Evolutionary conservation across 2,329 filamentous ascomycete genomes (phyloP).

Genomic region (Stromatinia cepivora): DNA sequence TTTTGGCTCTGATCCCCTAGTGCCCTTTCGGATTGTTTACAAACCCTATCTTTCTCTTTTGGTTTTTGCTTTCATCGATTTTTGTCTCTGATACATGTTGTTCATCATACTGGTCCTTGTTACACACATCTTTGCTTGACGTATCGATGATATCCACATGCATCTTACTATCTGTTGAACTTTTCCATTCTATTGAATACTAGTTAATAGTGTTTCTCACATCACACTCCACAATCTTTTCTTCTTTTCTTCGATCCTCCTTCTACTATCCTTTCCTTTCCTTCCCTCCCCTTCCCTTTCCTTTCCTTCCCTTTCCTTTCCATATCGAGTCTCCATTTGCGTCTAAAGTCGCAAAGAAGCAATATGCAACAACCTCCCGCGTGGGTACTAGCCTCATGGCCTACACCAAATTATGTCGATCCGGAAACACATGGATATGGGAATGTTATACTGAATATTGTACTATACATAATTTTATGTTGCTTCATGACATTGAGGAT

Average conservation of each 20-base stretch:
- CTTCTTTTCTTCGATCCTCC: neutral
- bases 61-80: neutral
- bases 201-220: neutral
- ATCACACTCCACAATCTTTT: neutral
- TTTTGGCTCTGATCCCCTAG: neutral
- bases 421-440: conserved; percentile 48
- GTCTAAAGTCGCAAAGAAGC: neutral
- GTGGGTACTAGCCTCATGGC: conserved; percentile 35
- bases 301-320: conserved; percentile 2
- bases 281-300: neutral
- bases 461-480: conserved; percentile 45
- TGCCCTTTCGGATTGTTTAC: neutral
- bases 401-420: conserved; percentile 49
- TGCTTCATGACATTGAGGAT: conserved; percentile 48
- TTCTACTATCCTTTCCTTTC: neutral
- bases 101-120: neutral
- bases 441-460: conserved; percentile 46
- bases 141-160: conserved; percentile 8
- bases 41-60: neutral
- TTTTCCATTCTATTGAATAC: conserved; percentile 2
- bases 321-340: neutral
- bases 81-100: neutral
- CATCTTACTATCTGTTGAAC: neutral
- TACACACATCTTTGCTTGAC: conserved; percentile 8
- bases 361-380: conserved; percentile 33